Conservation (phyloP, 2,329 filamentous ascomycete species). For the Immersiporthe knoxdaviesiana region DNA sequence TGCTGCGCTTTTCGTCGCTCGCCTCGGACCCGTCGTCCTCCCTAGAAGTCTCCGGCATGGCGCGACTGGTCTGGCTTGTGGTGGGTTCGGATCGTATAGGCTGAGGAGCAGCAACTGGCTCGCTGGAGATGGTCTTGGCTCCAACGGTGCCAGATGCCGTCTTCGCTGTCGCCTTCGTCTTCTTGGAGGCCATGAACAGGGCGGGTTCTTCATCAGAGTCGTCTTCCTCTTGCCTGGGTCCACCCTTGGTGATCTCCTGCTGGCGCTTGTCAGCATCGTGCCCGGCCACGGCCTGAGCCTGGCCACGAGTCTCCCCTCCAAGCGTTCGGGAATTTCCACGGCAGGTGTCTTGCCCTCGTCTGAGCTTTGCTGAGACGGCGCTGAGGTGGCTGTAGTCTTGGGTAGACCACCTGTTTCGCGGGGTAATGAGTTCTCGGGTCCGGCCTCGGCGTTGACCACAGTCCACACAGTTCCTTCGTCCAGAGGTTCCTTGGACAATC, state of each 20-base stretch:
- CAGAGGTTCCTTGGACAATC: slow-evolving; percentile 41
- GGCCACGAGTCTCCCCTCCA: background rate
- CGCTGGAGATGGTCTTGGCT: slow-evolving; percentile 1
- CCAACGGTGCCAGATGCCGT: background rate
- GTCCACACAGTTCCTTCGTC: slow-evolving; percentile 42
- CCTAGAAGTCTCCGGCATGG: background rate
- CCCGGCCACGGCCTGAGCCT: background rate
- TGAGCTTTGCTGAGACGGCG: background rate
- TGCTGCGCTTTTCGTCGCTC: background rate
- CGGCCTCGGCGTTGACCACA: slow-evolving; percentile 35
- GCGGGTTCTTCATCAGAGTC: slow-evolving; percentile 25
- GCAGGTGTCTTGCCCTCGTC: slow-evolving; percentile 6
- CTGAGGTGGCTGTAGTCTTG: background rate
- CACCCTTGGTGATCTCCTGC: background rate
- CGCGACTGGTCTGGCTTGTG: background rate
- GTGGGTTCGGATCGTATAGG: background rate
- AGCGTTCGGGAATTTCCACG: slow-evolving; percentile 1
- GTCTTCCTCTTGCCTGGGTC: slow-evolving; percentile 8
- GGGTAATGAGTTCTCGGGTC: background rate
- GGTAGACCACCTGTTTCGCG: background rate
- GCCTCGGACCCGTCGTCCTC: background rate
- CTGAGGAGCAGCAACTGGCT: background rate
- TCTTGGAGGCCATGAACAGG: slow-evolving; percentile 28
- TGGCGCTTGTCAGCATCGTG: background rate
- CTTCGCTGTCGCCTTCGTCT: slow-evolving; percentile 12